Percentiles rank a stretch among this genome's conserved stretches.
phyloP scores from a whole-genome alignment of 2,329 filamentous ascomycete species.

The Tolypocladium nubicola region DNA sequence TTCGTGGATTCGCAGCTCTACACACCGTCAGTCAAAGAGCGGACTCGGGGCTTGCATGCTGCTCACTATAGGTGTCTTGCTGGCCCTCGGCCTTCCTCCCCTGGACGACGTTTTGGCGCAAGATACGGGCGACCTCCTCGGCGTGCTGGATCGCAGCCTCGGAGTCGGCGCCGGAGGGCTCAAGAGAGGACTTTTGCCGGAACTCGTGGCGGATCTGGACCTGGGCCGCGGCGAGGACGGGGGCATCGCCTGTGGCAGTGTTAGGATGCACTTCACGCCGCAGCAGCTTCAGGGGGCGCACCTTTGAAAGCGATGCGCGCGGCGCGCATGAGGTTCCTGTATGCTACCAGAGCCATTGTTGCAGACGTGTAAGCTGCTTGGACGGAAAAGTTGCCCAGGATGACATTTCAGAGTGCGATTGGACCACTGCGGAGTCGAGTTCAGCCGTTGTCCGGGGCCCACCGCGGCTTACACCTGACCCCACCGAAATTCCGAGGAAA shows the following conservation, averaged over 20 bases:
- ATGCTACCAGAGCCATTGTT: slow-evolving; percentile 59
- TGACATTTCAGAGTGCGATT: background rate
- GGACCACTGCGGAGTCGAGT: slow-evolving; percentile 9
- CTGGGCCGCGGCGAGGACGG: slow-evolving; percentile 59
- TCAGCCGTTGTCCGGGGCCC: slow-evolving; percentile 12
- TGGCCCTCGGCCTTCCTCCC: slow-evolving; percentile 43
- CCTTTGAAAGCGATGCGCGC: slow-evolving; percentile 76
- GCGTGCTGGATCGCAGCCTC: slow-evolving; percentile 64
- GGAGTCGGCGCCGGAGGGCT: slow-evolving; percentile 46
- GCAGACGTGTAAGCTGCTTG: background rate
- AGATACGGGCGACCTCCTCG: slow-evolving; percentile 67
- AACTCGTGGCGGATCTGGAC: slow-evolving; percentile 65
- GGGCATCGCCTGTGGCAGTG: slow-evolving; percentile 50
- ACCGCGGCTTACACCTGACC: background rate
- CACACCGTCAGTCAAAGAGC: background rate
- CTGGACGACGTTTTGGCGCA: slow-evolving; percentile 82
- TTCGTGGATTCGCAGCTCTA: slow-evolving; percentile 81
- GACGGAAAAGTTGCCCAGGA: background rate
- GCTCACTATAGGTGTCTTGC: slow-evolving; percentile 49
- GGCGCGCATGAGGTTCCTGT: slow-evolving; percentile 72
- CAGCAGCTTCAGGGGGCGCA: slow-evolving; percentile 22
- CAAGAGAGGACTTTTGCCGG: slow-evolving; percentile 50
- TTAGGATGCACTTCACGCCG: background rate
- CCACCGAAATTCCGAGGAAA: slow-evolving; percentile 3
- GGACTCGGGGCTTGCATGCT: background rate